phyloP scores from a whole-genome alignment of 805 yeast species.

The Metahyphopichia silvanorum region DNA sequence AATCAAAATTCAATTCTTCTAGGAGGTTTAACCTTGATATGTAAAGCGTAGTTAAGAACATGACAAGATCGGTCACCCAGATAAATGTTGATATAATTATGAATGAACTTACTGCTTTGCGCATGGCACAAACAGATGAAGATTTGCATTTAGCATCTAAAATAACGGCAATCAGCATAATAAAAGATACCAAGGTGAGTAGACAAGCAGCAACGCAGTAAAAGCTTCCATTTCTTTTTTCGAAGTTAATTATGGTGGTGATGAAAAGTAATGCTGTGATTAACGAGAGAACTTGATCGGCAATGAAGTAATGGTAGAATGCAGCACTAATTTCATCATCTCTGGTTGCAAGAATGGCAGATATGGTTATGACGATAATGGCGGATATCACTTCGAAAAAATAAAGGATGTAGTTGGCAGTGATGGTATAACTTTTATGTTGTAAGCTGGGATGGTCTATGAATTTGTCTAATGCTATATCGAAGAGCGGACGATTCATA shows the following conservation, averaged over 20 bases:
- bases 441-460: conserved; percentile 5
- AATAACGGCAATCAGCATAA: conserved; percentile 23
- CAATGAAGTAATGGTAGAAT: conserved; percentile 35
- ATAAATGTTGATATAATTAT: conserved; percentile 34
- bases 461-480: conserved; percentile 16
- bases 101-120: conserved; percentile 35
- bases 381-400: conserved; percentile 26
- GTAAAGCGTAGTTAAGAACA: conserved; percentile 37
- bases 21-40: conserved; percentile 32
- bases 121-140: conserved; percentile 20
- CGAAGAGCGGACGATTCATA: conserved; percentile 30
- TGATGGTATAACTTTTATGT: conserved; percentile 15
- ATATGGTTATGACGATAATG: conserved; percentile 22
- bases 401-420: conserved; percentile 27
- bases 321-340: conserved; percentile 22
- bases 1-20: conserved; percentile 31
- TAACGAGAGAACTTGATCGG: conserved; percentile 30
- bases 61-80: conserved; percentile 36
- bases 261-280: conserved; percentile 33
- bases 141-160: conserved; percentile 21
- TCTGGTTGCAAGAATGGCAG: conserved; percentile 19
- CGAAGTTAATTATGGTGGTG: conserved; percentile 35
- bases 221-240: conserved; percentile 37
- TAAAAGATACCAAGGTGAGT: conserved; percentile 33
- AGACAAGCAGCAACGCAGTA: conserved; percentile 33